phyloP scores from a whole-genome alignment of 2,329 filamentous ascomycete species.

The Xylaria multiplex region DNA sequence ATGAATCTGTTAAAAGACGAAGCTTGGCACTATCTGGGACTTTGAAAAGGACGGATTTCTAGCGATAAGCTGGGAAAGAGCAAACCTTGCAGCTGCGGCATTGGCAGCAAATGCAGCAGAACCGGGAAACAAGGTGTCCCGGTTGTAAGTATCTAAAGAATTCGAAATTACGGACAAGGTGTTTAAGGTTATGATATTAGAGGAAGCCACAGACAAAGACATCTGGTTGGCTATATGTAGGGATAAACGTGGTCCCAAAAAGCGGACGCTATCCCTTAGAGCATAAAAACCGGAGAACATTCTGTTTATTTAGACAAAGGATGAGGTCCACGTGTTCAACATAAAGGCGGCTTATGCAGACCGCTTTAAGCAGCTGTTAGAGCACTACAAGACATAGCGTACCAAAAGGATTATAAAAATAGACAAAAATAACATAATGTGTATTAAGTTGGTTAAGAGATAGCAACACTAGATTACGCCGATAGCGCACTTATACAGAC shows the following conservation, averaged over 20 bases:
- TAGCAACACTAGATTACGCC: too few relatives aligned
- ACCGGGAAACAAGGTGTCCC: too few relatives aligned
- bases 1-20: neutral
- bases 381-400: neutral
- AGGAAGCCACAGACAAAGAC: too few relatives aligned
- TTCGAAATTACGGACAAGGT: neutral
- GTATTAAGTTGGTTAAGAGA: neutral
- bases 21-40: neutral
- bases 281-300: neutral
- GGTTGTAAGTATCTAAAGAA: neutral
- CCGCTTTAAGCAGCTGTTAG: neutral
- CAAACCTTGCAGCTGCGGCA: neutral
- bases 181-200: too few relatives aligned
- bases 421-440: neutral
- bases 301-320: neutral
- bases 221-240: too few relatives aligned
- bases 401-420: conserved; percentile 3
- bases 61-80: neutral
- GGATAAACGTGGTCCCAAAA: too few relatives aligned
- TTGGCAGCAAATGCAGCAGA: neutral
- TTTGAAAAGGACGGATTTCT: neutral
- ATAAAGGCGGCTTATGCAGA: neutral
- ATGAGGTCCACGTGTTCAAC: neutral
- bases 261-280: too few relatives aligned
- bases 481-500: neutral